Conservation (phyloP, 768 basidiomycete genomes). For the Boletus eberwhitei region DNA sequence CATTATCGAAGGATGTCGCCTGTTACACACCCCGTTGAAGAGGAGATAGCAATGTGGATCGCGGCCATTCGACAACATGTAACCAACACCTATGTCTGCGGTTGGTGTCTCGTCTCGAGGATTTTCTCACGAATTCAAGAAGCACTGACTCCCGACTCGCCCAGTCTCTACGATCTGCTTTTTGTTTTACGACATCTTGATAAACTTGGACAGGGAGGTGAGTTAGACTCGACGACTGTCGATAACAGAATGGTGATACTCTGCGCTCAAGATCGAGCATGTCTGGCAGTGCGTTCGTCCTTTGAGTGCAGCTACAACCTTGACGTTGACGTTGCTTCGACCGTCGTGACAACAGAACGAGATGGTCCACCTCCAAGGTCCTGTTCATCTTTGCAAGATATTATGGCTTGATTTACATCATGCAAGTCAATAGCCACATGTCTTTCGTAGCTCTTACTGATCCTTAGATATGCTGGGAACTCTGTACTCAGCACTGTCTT, state of each 20-base stretch:
- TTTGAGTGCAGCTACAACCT: too few relatives aligned
- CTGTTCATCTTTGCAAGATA: background rate
- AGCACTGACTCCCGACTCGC: background rate
- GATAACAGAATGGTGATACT: background rate
- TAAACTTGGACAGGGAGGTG: slow-evolving; percentile 1
- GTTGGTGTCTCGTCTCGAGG: background rate
- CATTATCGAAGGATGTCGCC: background rate
- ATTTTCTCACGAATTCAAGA: background rate
- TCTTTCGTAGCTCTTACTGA: background rate
- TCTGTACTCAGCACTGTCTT: background rate
- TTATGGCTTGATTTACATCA: background rate
- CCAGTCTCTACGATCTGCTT: background rate
- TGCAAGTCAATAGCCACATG: background rate
- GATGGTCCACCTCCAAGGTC: background rate
- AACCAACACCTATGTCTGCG: background rate
- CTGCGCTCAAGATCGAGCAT: background rate
- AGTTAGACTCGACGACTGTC: background rate
- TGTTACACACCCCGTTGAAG: background rate
- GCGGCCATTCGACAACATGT: background rate
- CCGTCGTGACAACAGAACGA: background rate
- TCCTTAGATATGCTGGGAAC: background rate
- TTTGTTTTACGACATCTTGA: background rate
- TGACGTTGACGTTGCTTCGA: too few relatives aligned
- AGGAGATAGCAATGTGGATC: background rate
- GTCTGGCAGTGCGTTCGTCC: background rate